Percentiles rank a stretch among this genome's conserved stretches.
phyloP scores from a whole-genome alignment of 1,139 yeast species.

The Geotrichum restrictum region DNA sequence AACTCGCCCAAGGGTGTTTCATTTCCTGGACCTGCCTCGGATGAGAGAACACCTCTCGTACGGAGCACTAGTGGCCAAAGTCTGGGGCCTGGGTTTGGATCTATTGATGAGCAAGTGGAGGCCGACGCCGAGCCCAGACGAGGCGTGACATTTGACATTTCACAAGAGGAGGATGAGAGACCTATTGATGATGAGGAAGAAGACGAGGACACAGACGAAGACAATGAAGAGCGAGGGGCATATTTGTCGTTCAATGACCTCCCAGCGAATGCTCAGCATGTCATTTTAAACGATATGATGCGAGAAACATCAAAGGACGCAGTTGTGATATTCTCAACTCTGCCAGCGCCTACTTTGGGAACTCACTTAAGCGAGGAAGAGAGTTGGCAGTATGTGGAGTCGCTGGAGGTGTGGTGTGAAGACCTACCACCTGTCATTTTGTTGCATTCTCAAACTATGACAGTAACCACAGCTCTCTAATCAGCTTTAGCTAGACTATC shows the following conservation, averaged over 20 bases:
- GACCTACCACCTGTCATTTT: conserved; percentile 77
- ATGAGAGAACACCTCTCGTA: conserved; percentile 6
- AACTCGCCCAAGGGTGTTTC: not conserved
- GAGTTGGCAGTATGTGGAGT: conserved; percentile 68
- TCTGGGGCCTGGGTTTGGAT: not conserved
- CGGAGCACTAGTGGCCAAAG: not conserved
- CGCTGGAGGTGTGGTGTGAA: conserved; percentile 74
- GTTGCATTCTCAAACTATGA: conserved; percentile 86
- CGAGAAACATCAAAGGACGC: conserved; percentile 51
- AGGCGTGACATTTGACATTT: not conserved
- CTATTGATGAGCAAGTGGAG: conserved; percentile 2
- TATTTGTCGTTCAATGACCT: conserved; percentile 67
- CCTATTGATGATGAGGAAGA: conserved; percentile 1
- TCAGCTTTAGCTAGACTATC: too few species aligned
- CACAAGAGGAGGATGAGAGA: not conserved
- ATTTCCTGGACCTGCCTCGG: not conserved
- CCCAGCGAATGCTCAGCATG: conserved; percentile 88
- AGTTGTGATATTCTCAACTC: conserved; percentile 77
- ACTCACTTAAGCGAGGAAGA: conserved; percentile 68
- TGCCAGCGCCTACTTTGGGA: conserved; percentile 83
- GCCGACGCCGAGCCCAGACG: not conserved
- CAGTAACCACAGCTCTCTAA: conserved; percentile 85
- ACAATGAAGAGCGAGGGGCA: conserved; percentile 23
- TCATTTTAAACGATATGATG: conserved; percentile 85
- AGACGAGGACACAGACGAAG: conserved; percentile 27